Evolutionary conservation across 2,329 filamentous ascomycete species (phyloP), one percentile per base, ranked within the genome.

Genomic region (Alternaria dauci): DNA sequence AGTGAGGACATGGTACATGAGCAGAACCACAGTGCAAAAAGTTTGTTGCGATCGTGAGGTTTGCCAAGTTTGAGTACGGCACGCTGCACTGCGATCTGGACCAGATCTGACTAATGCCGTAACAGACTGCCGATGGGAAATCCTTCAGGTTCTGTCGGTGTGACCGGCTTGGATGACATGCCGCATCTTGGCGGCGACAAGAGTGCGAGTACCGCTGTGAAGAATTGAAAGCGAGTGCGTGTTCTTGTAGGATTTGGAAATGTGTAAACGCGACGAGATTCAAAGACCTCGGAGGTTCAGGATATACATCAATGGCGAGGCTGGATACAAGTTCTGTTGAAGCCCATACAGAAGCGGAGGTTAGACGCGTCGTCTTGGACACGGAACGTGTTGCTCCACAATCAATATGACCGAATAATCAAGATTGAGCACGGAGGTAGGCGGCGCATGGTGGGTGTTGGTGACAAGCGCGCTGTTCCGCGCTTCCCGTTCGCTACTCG

Each of bases 381-480:
- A 57, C 58, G 58, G 47, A 53, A 42, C 23, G 43, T 30, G 16
- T 30, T 20, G 54, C 20, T 32, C 47, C 58, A 52, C 28, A 52
- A 52, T 30, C 54, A 55, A 58, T 58, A 44, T 48, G 23, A 52
- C 26, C 20, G 47, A 43, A 58, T 43, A 39, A 50, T 52, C 41
- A 34, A 52, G 38, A n/a, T 30, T 52, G 23, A 44, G 46, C 32
- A 50, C 46, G 46, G 58, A 53, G n/a, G 41, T 42, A 30, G 36
- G 43, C 54, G 52, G 46, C 63, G 60, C 55, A 52, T 58, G n/a
- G 42, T 47, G 8, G 38, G 58, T 53, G 60, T 59, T 52, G 32
- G 59, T 55, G 62, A 62, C 59, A 63, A 65, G 62, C 66, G 66
- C 63, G 61, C 63, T 60, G 58, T 58, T 68, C 67, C 67, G 66